Base-by-base conservation (phyloP, 805 yeast species). In the Candida lessepsii region DNA sequence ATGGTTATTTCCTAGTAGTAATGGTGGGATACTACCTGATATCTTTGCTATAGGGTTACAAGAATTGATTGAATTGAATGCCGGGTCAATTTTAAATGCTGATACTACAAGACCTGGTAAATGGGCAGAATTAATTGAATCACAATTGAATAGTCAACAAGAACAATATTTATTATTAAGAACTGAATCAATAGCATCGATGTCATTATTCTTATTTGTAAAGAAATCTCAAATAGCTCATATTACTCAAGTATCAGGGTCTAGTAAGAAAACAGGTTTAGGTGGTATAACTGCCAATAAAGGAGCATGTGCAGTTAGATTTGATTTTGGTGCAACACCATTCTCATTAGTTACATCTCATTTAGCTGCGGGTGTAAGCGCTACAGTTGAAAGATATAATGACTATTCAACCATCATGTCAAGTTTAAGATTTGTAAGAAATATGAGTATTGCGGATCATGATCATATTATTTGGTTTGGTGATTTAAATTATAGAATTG, bases 201-300 rank as follows among this genome's bases (percentile, higher is more conserved):
- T 85, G 54, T 54, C 83, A 17, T 64, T 86, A 23, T 65, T 83
- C 31, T 70, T 85, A 36, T 83, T 82, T 57, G 87, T 80, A 4
- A 77, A 75, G 44, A 54, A 51, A 30, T 52, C 46, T 7, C 48
- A 53, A 37, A 54, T 55, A 17, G 40, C 42, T 19, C 42, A 62
- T 29, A 80, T 93, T 3, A 85, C 86, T 10, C 83, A 84, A 53
- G 96, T 93, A 4, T 90, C 89, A 50, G 97, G 97, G n/a, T 76
- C 90, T n/a, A 76, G 86, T 9, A 91, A 90, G 53, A 91, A 91
- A 61, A 91, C 98, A 0, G 99, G 98, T 0, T 68, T 93, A 40
- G 96, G 97, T 27, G 99, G 99, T 32, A 91, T 93, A 67, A 80
- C 98, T 0, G 99, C 97, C 13, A 91, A 93, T 59, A 91, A 91